Conservation (phyloP, 257 asterid species). For the Nicotiana tabacum region DNA sequence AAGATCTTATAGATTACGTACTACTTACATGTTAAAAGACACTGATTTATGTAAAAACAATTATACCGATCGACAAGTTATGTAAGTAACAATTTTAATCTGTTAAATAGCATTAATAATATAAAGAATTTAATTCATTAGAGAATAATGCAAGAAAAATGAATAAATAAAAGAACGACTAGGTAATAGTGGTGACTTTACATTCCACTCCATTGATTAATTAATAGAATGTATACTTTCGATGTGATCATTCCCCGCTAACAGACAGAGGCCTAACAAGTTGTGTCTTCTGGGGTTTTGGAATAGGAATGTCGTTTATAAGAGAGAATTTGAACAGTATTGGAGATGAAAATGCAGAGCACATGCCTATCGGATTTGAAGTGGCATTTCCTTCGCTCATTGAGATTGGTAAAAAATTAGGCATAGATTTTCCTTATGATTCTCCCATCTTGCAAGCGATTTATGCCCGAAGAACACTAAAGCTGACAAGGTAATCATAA, state of each 20-base stretch:
- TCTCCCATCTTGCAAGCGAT: conserved; percentile 51
- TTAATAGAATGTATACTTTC: not conserved
- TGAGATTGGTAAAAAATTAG: conserved; percentile 49
- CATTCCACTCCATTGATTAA: not conserved
- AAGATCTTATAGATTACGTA: no score
- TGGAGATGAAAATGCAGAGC: conserved; percentile 63
- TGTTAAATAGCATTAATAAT: no score
- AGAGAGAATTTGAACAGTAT: conserved; percentile 47
- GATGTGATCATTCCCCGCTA: not conserved
- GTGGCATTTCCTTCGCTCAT: conserved; percentile 85
- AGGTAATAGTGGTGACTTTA: not conserved
- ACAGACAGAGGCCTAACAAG: not conserved
- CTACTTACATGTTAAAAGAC: no score
- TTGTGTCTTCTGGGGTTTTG: not conserved
- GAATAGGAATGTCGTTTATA: conserved; percentile 50
- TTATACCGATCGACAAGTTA: no score
- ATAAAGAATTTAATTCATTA: not conserved
- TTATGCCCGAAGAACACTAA: conserved; percentile 45
- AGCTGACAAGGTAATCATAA: conserved; percentile 55
- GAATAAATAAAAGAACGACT: not conserved
- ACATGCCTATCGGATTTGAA: conserved; percentile 92
- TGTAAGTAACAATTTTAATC: no score
- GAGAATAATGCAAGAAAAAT: not conserved
- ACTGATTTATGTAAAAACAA: no score
- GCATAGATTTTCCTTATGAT: conserved; percentile 51